Percentiles rank a stretch among this genome's conserved stretches.
Conservation (phyloP, 495 filamentous ascomycete species). For the Penicillium mononematosum region DNA sequence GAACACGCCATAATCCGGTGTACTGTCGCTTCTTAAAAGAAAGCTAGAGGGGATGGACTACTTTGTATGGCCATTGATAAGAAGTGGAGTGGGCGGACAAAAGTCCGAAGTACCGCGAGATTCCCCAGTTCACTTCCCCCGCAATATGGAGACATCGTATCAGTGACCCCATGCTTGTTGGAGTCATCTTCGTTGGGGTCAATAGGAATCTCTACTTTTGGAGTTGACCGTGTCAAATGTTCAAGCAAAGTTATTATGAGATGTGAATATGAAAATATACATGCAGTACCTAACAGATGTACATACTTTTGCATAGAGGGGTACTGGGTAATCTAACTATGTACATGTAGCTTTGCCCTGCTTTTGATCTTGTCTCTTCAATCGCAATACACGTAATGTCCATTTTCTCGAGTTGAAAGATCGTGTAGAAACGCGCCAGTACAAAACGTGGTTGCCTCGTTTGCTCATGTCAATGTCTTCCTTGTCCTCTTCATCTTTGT, state of each 20-base stretch:
- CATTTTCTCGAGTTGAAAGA: not conserved
- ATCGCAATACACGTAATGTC: not conserved
- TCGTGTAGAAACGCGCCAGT: not conserved
- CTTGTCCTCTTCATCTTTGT: not conserved
- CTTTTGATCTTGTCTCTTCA: no score
- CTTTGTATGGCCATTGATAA: constrained; percentile 7
- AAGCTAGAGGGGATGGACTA: not conserved
- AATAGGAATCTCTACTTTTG: not conserved
- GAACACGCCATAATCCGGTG: not conserved
- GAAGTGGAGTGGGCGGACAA: constrained; percentile 11
- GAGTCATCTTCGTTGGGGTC: not conserved
- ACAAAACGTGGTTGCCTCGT: not conserved
- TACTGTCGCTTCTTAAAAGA: not conserved
- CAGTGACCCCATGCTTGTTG: not conserved
- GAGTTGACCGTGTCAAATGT: not conserved
- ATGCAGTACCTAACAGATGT: not conserved
- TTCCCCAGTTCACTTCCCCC: constrained; percentile 3
- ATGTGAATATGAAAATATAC: not conserved
- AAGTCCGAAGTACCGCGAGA: constrained; percentile 5
- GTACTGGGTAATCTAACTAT: no score
- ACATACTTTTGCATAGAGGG: not conserved
- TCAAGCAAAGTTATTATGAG: not conserved
- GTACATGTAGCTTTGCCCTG: no score
- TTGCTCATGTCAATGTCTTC: not conserved
- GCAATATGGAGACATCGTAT: not conserved